Percentiles rank a stretch among this genome's conserved stretches.
Evolutionary conservation across 2,329 filamentous ascomycete genomes (phyloP).

Genomic region (Aspergillus sp.): DNA sequence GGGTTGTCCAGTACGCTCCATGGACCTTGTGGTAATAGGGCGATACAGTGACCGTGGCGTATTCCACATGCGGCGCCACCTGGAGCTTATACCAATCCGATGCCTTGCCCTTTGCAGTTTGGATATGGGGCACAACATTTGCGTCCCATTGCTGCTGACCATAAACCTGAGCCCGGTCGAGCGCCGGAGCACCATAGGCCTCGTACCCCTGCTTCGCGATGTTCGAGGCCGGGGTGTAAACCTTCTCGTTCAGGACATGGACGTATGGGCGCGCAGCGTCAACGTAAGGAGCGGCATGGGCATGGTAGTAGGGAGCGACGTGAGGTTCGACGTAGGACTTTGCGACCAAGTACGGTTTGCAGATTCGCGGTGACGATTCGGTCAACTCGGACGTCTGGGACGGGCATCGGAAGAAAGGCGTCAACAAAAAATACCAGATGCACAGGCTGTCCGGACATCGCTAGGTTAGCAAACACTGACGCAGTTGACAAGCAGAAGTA

Average conservation of each 20-base stretch:
- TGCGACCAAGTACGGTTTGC: slow-evolving; percentile 73
- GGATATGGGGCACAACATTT: slow-evolving; percentile 72
- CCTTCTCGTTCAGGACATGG: slow-evolving; percentile 54
- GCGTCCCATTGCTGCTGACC: slow-evolving; percentile 74
- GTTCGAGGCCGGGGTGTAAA: slow-evolving; percentile 68
- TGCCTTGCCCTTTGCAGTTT: slow-evolving; percentile 61
- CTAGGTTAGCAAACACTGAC: neutral
- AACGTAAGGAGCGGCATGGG: slow-evolving; percentile 81
- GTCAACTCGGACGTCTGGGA: slow-evolving; percentile 65
- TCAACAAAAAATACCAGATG: slow-evolving; percentile 84
- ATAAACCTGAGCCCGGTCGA: slow-evolving; percentile 67
- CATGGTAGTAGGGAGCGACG: slow-evolving; percentile 79
- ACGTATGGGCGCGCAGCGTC: slow-evolving; percentile 73
- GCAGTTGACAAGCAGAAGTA: neutral
- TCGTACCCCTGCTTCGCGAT: slow-evolving; percentile 62
- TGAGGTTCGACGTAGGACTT: slow-evolving; percentile 70
- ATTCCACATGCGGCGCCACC: slow-evolving; percentile 72
- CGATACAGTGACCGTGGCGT: slow-evolving; percentile 55
- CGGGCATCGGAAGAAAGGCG: slow-evolving; percentile 80
- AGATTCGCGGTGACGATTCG: slow-evolving; percentile 71
- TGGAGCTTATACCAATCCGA: slow-evolving; percentile 67
- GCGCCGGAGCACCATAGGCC: slow-evolving; percentile 72
- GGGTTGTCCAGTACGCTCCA: slow-evolving; percentile 43
- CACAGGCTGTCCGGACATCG: slow-evolving; percentile 56
- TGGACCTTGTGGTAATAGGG: slow-evolving; percentile 79